Evolutionary conservation across 2,329 filamentous ascomycete genomes (phyloP), one percentile per base, ranked within the genome.

Genomic region (Colletotrichum filicis): DNA sequence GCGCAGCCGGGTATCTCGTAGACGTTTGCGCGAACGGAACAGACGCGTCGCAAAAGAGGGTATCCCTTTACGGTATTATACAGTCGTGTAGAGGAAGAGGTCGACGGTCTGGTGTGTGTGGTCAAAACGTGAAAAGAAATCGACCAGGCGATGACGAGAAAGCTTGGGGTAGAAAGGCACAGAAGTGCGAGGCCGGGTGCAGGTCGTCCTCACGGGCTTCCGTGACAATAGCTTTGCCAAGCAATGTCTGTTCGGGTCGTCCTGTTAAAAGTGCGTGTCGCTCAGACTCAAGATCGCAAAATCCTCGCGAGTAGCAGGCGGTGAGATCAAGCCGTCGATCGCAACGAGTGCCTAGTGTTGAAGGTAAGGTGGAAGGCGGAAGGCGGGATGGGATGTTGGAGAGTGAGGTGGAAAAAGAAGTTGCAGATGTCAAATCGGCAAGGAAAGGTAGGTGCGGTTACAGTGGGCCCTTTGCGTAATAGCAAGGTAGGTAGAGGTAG

Each of bases 141-240:
- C 22, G 26, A 49, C 58, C 58, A 64, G 68, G 58, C 5, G 52
- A 62, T 55, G 64, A 64, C 66, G 52, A 37, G 46, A 65, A 63
- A 74, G 66, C 70, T 66, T 72, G 66, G 75, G 69, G 64, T 68
- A 68, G 75, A 37, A 35, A 70, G 71, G 57, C 65, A 71, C 60
- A 73, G 76, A 74, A 76, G 77, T 80, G 76, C 79, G 73, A 79
- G 80, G 80, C 79, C 81, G 81, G 77, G 83, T 85, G 83, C 83
- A 85, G 82, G 82, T 81, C 83, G 82, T 78, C 81, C 79, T 77
- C 74, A 76, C 71, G 65, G 61, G 56, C 59, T 26, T 28, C 60
- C 52, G 71, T 70, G 60, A 67, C 80, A 66, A 79, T 76, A 83
- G 82, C 79, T 83, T 77, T 76, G 78, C 78, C 78, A 61, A 67